A percentile compares a stretch with the other conserved stretches of the same genome.
These are phyloP conservation scores for Candida smagusa DNA, from an alignment of 1,139 yeast species.

Conservation along the genomic window DNA sequence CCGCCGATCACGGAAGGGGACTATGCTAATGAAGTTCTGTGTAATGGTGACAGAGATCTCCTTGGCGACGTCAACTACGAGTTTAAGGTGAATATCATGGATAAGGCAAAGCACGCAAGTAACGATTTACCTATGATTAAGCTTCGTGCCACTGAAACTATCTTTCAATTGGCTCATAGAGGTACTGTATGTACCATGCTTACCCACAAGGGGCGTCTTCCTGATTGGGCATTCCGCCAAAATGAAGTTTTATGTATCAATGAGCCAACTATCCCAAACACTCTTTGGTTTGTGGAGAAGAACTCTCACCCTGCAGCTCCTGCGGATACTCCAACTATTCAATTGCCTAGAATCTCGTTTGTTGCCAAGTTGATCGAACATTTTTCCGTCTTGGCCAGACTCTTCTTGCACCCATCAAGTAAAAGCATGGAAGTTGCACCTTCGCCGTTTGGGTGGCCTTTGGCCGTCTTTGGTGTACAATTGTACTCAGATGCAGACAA, in stretches of 20 bases:
- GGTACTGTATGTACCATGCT: slow-evolving; percentile 59
- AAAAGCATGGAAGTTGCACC: neutral
- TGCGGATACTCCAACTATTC: slow-evolving; percentile 26
- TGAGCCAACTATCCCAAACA: slow-evolving; percentile 55
- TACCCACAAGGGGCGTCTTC: slow-evolving; percentile 60
- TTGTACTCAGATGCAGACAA: slow-evolving; percentile 22
- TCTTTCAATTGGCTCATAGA: slow-evolving; percentile 59
- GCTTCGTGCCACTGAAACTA: slow-evolving; percentile 50
- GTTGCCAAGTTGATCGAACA: slow-evolving; percentile 31
- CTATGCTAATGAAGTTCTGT: slow-evolving; percentile 70
- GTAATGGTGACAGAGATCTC: slow-evolving; percentile 51
- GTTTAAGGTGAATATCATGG: slow-evolving; percentile 44
- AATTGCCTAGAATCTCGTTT: slow-evolving; percentile 18
- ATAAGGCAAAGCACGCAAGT: slow-evolving; percentile 23
- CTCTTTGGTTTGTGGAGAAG: slow-evolving; percentile 65
- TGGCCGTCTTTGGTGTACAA: slow-evolving; percentile 25
- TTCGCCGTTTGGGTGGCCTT: slow-evolving; percentile 41
- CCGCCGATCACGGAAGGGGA: slow-evolving; percentile 84
- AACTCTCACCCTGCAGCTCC: slow-evolving; percentile 56
- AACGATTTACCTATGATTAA: slow-evolving; percentile 36
- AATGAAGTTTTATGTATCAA: slow-evolving; percentile 75
- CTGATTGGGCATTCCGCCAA: slow-evolving; percentile 68
- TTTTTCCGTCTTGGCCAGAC: slow-evolving; percentile 33
- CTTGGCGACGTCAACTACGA: slow-evolving; percentile 50
- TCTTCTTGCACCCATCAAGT: slow-evolving; percentile 1